A percentile compares a stretch with the other conserved stretches of the same genome.
phyloP scores from a whole-genome alignment of 2,329 filamentous ascomycete species.

The Nannizzia gypsea region DNA sequence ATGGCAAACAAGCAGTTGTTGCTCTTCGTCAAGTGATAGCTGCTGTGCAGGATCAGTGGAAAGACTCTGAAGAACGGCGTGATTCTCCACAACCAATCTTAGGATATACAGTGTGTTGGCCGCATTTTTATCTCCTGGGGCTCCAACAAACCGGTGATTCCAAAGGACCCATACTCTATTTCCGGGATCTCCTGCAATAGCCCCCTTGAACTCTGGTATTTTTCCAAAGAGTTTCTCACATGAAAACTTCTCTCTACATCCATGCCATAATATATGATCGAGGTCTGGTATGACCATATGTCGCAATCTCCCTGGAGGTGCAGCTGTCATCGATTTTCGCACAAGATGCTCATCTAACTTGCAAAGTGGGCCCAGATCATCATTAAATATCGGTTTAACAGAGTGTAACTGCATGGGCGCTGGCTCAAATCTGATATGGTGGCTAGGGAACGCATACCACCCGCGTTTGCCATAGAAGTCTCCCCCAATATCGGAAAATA shows the following conservation, averaged over 20 bases:
- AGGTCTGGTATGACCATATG: slow-evolving; percentile 17
- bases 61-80: not conserved
- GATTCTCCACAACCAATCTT: slow-evolving; percentile 14
- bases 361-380: slow-evolving; percentile 8
- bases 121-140: slow-evolving; percentile 3
- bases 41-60: not conserved
- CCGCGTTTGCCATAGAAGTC: slow-evolving; percentile 16
- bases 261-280: slow-evolving; percentile 19
- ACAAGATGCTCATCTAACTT: slow-evolving; percentile 8
- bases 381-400: not conserved
- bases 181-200: slow-evolving; percentile 14
- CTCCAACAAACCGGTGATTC: not conserved
- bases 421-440: slow-evolving; percentile 15
- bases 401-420: not conserved
- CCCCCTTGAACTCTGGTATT: slow-evolving; percentile 15
- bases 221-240: slow-evolving; percentile 13
- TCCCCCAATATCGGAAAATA: slow-evolving; percentile 19
- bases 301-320: not conserved
- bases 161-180: slow-evolving; percentile 17
- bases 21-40: not conserved
- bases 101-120: slow-evolving; percentile 16
- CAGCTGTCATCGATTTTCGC: slow-evolving; percentile 4
- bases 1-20: slow-evolving; percentile 9
- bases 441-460: slow-evolving; percentile 16
- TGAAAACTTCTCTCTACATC: slow-evolving; percentile 17